Evolutionary conservation across 768 basidiomycete genomes (phyloP).

Genomic region (Leccinellum albellum): DNA sequence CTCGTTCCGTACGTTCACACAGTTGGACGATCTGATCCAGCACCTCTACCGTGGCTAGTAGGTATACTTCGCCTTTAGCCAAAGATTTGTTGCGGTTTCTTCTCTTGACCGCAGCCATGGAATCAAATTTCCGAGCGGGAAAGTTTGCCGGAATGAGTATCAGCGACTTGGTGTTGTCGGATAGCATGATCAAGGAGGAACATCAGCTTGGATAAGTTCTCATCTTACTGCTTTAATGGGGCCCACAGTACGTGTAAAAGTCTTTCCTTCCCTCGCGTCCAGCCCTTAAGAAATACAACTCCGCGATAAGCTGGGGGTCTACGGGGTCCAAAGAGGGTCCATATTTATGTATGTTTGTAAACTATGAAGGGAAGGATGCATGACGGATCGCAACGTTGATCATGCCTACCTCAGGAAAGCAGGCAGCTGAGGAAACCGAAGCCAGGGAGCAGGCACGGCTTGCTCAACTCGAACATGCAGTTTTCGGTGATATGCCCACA

Average conservation of each 20-base stretch:
- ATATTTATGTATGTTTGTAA: background rate
- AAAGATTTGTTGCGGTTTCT: background rate
- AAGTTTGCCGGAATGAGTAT: constrained; percentile 2
- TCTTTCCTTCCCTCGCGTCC: no score
- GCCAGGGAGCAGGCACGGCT: background rate
- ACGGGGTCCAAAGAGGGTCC: background rate
- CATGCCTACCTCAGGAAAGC: background rate
- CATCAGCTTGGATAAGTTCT: background rate
- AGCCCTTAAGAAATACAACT: no score
- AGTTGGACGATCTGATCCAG: constrained; percentile 1
- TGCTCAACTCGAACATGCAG: background rate
- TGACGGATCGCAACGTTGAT: no score
- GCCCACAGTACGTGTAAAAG: constrained; percentile 2
- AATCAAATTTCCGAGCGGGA: background rate
- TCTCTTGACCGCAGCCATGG: background rate
- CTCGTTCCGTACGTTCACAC: background rate
- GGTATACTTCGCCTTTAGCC: background rate
- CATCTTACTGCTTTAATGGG: background rate
- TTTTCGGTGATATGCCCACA: background rate
- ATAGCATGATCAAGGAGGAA: constrained; percentile 6
- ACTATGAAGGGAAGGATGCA: no score
- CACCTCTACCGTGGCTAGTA: constrained; percentile 9
- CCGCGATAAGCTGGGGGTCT: background rate
- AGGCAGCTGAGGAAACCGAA: background rate
- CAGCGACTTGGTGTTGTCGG: background rate